A percentile compares a stretch with the other conserved stretches of the same genome.
Evolutionary conservation across 129 eudicot species (phyloP).

Genomic region (Calendula officinalis): DNA sequence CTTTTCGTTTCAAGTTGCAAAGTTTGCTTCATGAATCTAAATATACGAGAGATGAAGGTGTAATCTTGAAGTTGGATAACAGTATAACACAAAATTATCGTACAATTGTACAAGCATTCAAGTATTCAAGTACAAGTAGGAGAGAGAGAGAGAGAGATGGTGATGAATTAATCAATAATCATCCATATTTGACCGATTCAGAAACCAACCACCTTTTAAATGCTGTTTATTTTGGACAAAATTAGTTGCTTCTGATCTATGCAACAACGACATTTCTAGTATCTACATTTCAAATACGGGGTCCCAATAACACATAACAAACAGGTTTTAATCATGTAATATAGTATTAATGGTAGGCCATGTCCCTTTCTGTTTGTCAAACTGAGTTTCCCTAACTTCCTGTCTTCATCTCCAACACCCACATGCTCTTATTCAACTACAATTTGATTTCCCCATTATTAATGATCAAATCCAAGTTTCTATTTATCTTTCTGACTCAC

Average conservation of each 20-base stretch:
- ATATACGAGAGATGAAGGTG: not conserved
- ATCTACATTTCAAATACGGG: constrained; percentile 14
- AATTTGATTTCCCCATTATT: too few relatives aligned
- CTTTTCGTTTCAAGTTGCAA: not conserved
- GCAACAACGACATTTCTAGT: constrained; percentile 34
- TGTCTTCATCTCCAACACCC: constrained; percentile 7
- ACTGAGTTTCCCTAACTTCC: not conserved
- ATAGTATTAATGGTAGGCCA: not conserved
- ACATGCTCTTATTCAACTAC: constrained; percentile 24
- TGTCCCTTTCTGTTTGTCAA: constrained; percentile 16
- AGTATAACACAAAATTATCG: not conserved
- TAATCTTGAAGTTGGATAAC: not conserved
- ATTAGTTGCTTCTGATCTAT: constrained; percentile 30
- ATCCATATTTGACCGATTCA: constrained; percentile 35
- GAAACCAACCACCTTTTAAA: constrained; percentile 32
- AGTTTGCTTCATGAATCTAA: not conserved
- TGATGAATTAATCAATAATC: not conserved
- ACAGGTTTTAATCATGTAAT: not conserved
- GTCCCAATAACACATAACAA: too few relatives aligned
- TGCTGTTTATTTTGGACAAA: constrained; percentile 32
- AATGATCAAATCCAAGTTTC: too few relatives aligned
- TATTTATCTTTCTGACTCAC: too few relatives aligned
- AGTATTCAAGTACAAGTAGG: constrained; percentile 5
- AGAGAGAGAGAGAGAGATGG: constrained; percentile 2
- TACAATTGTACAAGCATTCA: too few relatives aligned